phyloP scores from a whole-genome alignment of 2,329 filamentous ascomycete genomes.

The Penicillium sclerotigenum region DNA sequence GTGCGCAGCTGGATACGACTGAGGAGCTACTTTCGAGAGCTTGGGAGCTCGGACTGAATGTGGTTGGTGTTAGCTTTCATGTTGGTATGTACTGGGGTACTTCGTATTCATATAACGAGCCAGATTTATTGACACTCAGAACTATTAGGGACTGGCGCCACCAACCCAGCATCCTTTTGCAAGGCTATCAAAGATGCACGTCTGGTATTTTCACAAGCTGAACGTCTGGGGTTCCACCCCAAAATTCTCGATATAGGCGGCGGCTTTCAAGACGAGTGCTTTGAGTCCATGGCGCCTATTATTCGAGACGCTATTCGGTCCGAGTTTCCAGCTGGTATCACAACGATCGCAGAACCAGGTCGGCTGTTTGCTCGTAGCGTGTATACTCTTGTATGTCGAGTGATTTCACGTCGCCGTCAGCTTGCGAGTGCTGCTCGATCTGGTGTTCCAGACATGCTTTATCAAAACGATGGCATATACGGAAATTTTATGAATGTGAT shows the following conservation, averaged over 20 bases:
- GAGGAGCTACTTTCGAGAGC: conserved; percentile 19
- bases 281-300: conserved; percentile 17
- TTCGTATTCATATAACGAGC: neutral
- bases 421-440: neutral
- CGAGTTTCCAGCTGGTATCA: conserved; percentile 11
- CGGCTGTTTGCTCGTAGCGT: conserved; percentile 22
- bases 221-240: conserved; percentile 12
- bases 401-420: conserved; percentile 22
- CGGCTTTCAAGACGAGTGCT: conserved; percentile 25
- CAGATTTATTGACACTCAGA: neutral
- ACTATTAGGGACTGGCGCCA: conserved; percentile 16
- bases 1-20: conserved; percentile 20
- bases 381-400: conserved; percentile 23
- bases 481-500: conserved; percentile 24
- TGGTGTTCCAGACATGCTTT: conserved; percentile 25
- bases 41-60: conserved; percentile 19
- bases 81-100: conserved; percentile 19
- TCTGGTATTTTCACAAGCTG: conserved; percentile 15
- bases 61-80: conserved; percentile 32
- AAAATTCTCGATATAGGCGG: conserved; percentile 29
- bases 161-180: conserved; percentile 16
- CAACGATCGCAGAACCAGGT: conserved; percentile 27
- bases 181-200: conserved; percentile 19
- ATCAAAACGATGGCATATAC: conserved; percentile 30
- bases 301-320: conserved; percentile 9